These are phyloP conservation scores for Fusarium ramigenum DNA, from an alignment of 2,329 filamentous ascomycete genomes.

Conservation along the genomic window DNA sequence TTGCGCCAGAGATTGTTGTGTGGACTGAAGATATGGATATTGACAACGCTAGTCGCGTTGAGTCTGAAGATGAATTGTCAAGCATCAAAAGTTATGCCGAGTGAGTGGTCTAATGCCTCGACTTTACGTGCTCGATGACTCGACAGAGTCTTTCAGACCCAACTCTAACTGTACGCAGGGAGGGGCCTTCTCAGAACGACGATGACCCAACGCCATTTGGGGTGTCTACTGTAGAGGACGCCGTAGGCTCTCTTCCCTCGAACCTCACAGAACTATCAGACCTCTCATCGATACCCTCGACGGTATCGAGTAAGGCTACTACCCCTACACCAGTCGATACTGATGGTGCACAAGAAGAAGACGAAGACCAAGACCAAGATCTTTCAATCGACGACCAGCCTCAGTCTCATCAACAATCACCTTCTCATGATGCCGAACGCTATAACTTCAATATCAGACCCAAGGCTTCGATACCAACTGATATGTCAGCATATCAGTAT, in stretches of 20 bases:
- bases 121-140: neutral
- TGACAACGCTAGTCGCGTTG: conserved; percentile 28
- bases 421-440: conserved; percentile 47
- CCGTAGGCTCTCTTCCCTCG: conserved; percentile 58
- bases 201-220: conserved; percentile 30
- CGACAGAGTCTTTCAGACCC: neutral
- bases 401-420: conserved; percentile 32
- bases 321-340: conserved; percentile 68
- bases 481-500: conserved; percentile 78
- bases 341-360: conserved; percentile 40
- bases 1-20: conserved; percentile 56
- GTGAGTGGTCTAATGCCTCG: conserved; percentile 40
- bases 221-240: conserved; percentile 26
- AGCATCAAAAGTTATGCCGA: conserved; percentile 34
- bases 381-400: conserved; percentile 32
- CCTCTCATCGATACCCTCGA: conserved; percentile 62
- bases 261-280: conserved; percentile 65
- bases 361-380: conserved; percentile 35
- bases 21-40: conserved; percentile 55
- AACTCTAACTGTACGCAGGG: conserved; percentile 32
- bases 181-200: conserved; percentile 30
- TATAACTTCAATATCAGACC: conserved; percentile 70
- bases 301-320: conserved; percentile 70
- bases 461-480: conserved; percentile 83
- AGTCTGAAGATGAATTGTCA: conserved; percentile 39